Evolutionary conservation across 1,139 yeast species (phyloP).

Genomic region (Kodamaea suecica): DNA sequence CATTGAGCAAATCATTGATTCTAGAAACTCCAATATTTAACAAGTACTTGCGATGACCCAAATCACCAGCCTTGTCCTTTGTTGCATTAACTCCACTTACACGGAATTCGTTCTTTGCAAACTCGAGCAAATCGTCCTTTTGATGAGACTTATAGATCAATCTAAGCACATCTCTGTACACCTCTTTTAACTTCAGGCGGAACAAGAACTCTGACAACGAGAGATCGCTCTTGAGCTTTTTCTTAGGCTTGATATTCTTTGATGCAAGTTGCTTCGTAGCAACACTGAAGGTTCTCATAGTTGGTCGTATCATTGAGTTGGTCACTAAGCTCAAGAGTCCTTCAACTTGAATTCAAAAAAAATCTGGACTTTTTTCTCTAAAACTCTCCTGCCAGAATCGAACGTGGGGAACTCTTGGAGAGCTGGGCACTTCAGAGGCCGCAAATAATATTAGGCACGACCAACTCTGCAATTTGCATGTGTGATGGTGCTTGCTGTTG

Average conservation of each 20-base stretch:
- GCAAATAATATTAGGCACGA: too few relatives aligned
- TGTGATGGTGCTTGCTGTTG: too few relatives aligned
- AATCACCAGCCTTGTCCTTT: conserved; percentile 17
- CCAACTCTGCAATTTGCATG: too few relatives aligned
- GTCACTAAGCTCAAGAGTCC: neutral
- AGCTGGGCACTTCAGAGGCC: too few relatives aligned
- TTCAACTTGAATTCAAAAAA: too few relatives aligned
- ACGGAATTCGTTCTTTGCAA: conserved; percentile 36
- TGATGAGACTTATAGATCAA: conserved; percentile 39
- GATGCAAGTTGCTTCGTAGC: too few relatives aligned
- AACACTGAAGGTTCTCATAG: neutral
- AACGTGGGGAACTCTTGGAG: too few relatives aligned
- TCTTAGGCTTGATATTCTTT: neutral
- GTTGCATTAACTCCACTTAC: conserved; percentile 21
- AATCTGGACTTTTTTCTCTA: too few relatives aligned
- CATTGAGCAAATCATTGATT: conserved; percentile 22
- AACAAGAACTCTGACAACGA: conserved; percentile 44
- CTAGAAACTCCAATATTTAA: conserved; percentile 33
- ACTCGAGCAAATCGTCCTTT: conserved; percentile 31
- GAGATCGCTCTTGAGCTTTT: conserved; percentile 13
- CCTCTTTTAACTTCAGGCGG: conserved; percentile 30
- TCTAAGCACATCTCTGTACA: conserved; percentile 35
- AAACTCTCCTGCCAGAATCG: too few relatives aligned
- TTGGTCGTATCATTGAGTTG: neutral
- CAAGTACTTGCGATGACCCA: conserved; percentile 38